Conservation (phyloP, 352 stramenopile genomes). For the Pythium insidiosum region DNA sequence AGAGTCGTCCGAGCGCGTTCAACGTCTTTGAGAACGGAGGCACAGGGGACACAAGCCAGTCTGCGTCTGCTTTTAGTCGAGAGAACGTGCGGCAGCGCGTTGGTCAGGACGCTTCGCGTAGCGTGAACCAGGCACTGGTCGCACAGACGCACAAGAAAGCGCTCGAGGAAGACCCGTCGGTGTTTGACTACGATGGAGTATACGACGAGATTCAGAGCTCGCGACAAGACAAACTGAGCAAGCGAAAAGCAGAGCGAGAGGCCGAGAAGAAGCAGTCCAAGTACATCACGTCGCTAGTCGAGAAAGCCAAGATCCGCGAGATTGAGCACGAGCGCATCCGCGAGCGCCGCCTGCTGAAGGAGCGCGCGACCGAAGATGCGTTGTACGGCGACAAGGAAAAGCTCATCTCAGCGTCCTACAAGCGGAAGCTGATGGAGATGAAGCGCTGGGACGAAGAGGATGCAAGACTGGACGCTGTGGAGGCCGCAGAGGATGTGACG, state of each 20-base stretch:
- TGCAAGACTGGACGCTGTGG: conserved; percentile 43
- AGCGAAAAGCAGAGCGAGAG: conserved; percentile 38
- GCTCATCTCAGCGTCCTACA: conserved; percentile 88
- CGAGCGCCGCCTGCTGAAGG: conserved; percentile 77
- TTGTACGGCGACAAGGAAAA: conserved; percentile 85
- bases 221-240: conserved; percentile 23
- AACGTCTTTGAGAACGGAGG: conserved; percentile 12
- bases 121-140: conserved; percentile 39
- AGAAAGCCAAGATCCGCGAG: conserved; percentile 86
- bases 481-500: conserved; percentile 67
- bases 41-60: not conserved
- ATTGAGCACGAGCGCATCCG: conserved; percentile 86
- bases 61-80: not conserved
- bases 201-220: conserved; percentile 81
- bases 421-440: conserved; percentile 87
- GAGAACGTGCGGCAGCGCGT: conserved; percentile 21
- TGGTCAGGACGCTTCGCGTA: conserved; percentile 37
- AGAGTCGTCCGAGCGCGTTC: no score
- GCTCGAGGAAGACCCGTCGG: conserved; percentile 65
- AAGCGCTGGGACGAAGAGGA: conserved; percentile 85
- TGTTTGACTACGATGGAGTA: conserved; percentile 89
- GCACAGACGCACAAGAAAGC: conserved; percentile 42
- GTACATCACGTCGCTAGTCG: conserved; percentile 87
- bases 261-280: conserved; percentile 70
- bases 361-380: conserved; percentile 76